Percentiles rank a stretch among this genome's conserved stretches.
Conservation (phyloP, 2,329 filamentous ascomycete genomes). For the Xylaria sp. region DNA sequence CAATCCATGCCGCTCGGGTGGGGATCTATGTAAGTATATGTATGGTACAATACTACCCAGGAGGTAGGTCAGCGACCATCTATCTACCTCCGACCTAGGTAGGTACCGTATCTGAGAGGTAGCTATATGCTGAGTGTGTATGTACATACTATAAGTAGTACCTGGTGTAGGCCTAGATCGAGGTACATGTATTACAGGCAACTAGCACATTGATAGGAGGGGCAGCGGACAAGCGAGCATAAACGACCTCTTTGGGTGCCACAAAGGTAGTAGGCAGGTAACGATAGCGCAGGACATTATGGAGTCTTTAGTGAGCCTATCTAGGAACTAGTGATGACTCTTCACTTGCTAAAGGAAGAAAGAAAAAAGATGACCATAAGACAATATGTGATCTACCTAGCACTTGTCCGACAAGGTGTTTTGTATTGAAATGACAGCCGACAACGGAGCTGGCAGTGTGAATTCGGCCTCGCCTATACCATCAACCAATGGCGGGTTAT, state of each 20-base stretch:
- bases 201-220: slow-evolving; percentile 7
- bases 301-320: slow-evolving; percentile 16
- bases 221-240: slow-evolving; percentile 19
- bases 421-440: slow-evolving; percentile 37
- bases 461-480: slow-evolving; percentile 34
- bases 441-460: slow-evolving; percentile 43
- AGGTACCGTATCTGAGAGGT: no score
- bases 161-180: background rate
- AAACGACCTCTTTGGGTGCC: slow-evolving; percentile 22
- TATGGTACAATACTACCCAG: background rate
- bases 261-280: slow-evolving; percentile 7
- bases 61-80: slow-evolving; percentile 12
- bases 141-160: no score
- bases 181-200: background rate
- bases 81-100: no score
- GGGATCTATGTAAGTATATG: slow-evolving; percentile 23
- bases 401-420: slow-evolving; percentile 25
- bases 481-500: slow-evolving; percentile 41
- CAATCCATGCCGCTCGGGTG: slow-evolving; percentile 35
- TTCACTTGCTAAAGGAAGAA: slow-evolving; percentile 2
- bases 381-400: slow-evolving; percentile 5
- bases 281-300: slow-evolving; percentile 14
- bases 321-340: slow-evolving; percentile 31
- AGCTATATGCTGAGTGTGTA: background rate
- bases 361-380: slow-evolving; percentile 3